These are phyloP conservation scores for Xylaria sp. DNA, from an alignment of 2,329 filamentous ascomycete genomes.

Conservation along the genomic window DNA sequence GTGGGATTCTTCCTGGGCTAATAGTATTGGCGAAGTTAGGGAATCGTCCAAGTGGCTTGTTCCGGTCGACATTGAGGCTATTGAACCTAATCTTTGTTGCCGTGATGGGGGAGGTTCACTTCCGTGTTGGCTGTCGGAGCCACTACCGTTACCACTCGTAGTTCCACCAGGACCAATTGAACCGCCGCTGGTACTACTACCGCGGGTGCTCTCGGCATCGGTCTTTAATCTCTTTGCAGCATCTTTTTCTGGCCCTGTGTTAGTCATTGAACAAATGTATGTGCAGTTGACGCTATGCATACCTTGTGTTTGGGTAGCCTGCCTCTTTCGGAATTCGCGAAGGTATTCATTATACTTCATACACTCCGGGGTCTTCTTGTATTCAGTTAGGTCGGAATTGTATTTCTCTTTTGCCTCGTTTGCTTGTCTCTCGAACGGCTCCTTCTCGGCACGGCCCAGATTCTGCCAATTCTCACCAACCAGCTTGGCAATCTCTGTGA, in stretches of 20 bases:
- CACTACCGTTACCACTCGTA: conserved; percentile 57
- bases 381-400: conserved; percentile 75
- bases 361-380: conserved; percentile 80
- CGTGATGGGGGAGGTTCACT: conserved; percentile 61
- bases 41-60: conserved; percentile 56
- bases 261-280: conserved; percentile 30
- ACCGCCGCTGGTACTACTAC: conserved; percentile 56
- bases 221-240: conserved; percentile 62
- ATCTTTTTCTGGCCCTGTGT: conserved; percentile 57
- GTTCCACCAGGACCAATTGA: conserved; percentile 55
- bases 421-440: conserved; percentile 77
- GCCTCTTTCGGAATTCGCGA: conserved; percentile 80
- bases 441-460: conserved; percentile 72
- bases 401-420: conserved; percentile 81
- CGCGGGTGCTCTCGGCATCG: conserved; percentile 53
- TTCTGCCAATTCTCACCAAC: conserved; percentile 87
- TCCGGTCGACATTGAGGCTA: conserved; percentile 55
- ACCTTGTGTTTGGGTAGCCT: conserved; percentile 69
- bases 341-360: conserved; percentile 77
- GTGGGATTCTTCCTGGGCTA: conserved; percentile 51
- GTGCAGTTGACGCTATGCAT: conserved; percentile 39
- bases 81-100: conserved; percentile 61
- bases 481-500: conserved; percentile 85
- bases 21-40: conserved; percentile 56
- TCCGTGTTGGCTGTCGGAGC: conserved; percentile 60